These are phyloP conservation scores for Scortechinia acanthostroma DNA, from an alignment of 2,329 filamentous ascomycete species.

Conservation along the genomic window DNA sequence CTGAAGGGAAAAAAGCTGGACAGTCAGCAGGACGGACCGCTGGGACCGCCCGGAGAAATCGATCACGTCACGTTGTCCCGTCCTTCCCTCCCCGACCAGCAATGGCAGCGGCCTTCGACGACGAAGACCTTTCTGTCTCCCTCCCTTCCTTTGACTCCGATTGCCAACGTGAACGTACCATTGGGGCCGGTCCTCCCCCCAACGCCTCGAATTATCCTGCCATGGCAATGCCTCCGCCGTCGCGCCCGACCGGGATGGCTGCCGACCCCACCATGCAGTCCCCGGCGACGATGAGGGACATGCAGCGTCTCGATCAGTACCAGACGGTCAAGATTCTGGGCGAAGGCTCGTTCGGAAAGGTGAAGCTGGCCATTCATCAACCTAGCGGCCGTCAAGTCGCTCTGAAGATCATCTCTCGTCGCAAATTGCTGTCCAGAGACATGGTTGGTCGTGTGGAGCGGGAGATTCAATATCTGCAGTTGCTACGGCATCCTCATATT, in stretches of 20 bases:
- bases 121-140: slow-evolving; percentile 48
- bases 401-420: slow-evolving; percentile 68
- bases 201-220: slow-evolving; percentile 4
- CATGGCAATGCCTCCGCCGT: not conserved
- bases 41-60: slow-evolving; percentile 1
- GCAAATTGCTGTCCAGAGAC: slow-evolving; percentile 65
- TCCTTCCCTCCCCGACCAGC: not conserved
- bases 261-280: not conserved
- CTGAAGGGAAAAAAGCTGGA: too few species aligned
- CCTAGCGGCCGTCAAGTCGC: slow-evolving; percentile 68
- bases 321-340: slow-evolving; percentile 65
- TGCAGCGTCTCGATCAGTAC: slow-evolving; percentile 64
- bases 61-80: slow-evolving; percentile 1
- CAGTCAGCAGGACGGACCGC: too few species aligned
- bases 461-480: slow-evolving; percentile 70
- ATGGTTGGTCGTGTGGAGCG: slow-evolving; percentile 72
- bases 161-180: slow-evolving; percentile 14
- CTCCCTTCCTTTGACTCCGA: slow-evolving; percentile 26
- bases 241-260: not conserved
- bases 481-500: slow-evolving; percentile 70
- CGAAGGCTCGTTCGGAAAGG: slow-evolving; percentile 73
- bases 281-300: slow-evolving; percentile 26
- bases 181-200: slow-evolving; percentile 11
- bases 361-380: slow-evolving; percentile 67
- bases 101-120: slow-evolving; percentile 29